Evolutionary conservation across 805 yeast genomes (phyloP).

Genomic region (Dipodascus albidus): DNA sequence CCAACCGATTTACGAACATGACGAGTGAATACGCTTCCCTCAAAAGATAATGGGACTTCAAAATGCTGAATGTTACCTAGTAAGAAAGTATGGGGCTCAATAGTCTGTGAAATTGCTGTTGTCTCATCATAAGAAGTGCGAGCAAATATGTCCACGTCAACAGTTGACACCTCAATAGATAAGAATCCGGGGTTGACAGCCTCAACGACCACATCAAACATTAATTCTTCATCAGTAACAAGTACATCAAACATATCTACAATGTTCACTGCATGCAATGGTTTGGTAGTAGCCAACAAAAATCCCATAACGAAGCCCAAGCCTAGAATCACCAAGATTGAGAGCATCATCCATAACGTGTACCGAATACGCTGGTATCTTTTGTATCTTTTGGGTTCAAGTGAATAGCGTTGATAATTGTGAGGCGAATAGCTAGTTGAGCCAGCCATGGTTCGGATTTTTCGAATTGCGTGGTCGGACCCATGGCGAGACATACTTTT

Average conservation of each 20-base stretch:
- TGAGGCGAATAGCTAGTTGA: conserved; percentile 35
- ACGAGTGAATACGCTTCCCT: conserved; percentile 66
- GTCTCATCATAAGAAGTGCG: conserved; percentile 17
- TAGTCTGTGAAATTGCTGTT: conserved; percentile 15
- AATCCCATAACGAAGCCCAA: conserved; percentile 78
- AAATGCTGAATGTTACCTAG: conserved; percentile 57
- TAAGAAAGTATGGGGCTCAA: conserved; percentile 48
- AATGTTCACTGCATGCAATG: conserved; percentile 56
- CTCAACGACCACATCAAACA: conserved; percentile 64
- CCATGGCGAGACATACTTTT: conserved; percentile 1
- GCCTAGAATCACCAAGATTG: conserved; percentile 19
- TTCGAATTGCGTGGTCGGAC: background rate
- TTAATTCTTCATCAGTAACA: conserved; percentile 72
- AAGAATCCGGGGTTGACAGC: conserved; percentile 86
- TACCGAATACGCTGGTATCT: conserved; percentile 18
- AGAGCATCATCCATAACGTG: conserved; percentile 23
- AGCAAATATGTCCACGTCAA: conserved; percentile 75
- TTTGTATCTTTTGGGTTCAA: conserved; percentile 2
- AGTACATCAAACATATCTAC: conserved; percentile 55
- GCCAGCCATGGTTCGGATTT: conserved; percentile 13
- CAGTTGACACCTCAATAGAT: conserved; percentile 47
- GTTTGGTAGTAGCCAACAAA: conserved; percentile 75
- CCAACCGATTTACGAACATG: conserved; percentile 49
- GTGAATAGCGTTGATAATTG: conserved; percentile 24
- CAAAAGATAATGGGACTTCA: conserved; percentile 63